A percentile compares a stretch with the other conserved stretches of the same genome.
phyloP scores from a whole-genome alignment of 805 yeast species.

The Torulaspora microellipsoides region DNA sequence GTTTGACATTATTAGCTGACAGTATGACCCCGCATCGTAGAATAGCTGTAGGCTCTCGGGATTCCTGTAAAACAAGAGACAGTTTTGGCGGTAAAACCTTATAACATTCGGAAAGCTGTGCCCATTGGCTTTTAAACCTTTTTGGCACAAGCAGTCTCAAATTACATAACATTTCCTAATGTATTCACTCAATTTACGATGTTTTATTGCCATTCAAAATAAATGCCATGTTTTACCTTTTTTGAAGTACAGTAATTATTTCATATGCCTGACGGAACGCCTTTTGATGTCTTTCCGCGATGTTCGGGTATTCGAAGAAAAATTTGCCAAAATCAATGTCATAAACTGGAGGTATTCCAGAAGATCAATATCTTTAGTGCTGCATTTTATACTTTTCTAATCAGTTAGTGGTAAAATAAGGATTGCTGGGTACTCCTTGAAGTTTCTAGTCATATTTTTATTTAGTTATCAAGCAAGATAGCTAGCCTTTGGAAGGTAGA shows the following conservation, averaged over 20 bases:
- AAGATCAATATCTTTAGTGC: too few relatives aligned
- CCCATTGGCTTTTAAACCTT: slow-evolving; percentile 10
- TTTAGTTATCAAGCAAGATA: too few relatives aligned
- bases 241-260: too few relatives aligned
- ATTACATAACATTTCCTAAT: not conserved
- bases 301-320: not conserved
- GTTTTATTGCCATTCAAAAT: not conserved
- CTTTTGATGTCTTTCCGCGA: not conserved
- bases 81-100: slow-evolving; percentile 27
- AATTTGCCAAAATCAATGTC: too few relatives aligned
- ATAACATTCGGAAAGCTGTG: slow-evolving; percentile 20
- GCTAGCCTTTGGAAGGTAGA: too few relatives aligned
- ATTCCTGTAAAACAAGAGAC: slow-evolving; percentile 15
- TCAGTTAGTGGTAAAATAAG: too few relatives aligned
- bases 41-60: slow-evolving; percentile 13
- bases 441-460: too few relatives aligned
- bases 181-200: too few relatives aligned
- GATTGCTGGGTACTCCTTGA: too few relatives aligned
- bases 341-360: too few relatives aligned
- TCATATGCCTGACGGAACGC: too few relatives aligned
- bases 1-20: slow-evolving; percentile 8
- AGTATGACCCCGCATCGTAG: slow-evolving; percentile 32
- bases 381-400: too few relatives aligned
- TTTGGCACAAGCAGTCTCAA: slow-evolving; percentile 2
- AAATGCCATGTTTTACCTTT: not conserved